phyloP scores from a whole-genome alignment of 805 yeast genomes.

The Zygoascus biomembranicola region DNA sequence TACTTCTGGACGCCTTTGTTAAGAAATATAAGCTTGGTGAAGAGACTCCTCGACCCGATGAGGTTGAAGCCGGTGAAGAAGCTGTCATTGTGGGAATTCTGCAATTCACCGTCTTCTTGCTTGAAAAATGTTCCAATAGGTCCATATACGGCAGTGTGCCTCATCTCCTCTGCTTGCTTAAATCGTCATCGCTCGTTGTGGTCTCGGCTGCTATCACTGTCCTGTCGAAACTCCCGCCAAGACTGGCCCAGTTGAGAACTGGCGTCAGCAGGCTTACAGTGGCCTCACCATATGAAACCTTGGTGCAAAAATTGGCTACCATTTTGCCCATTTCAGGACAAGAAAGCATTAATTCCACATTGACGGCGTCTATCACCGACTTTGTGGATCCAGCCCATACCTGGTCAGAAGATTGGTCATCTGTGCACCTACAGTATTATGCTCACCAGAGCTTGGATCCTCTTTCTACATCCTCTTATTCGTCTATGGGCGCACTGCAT shows the following conservation, averaged over 20 bases:
- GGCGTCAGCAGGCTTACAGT: conserved; percentile 39
- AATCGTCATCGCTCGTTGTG: conserved; percentile 51
- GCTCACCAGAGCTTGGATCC: conserved; percentile 2
- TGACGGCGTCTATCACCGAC: conserved; percentile 17
- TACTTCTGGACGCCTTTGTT: conserved; percentile 46
- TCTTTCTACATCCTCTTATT: not conserved
- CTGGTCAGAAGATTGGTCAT: conserved; percentile 20
- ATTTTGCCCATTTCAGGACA: conserved; percentile 36
- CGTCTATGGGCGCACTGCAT: not conserved
- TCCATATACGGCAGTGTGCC: conserved; percentile 61
- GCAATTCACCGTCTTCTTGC: conserved; percentile 50
- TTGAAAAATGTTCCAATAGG: conserved; percentile 63
- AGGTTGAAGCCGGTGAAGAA: conserved; percentile 41
- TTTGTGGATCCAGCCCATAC: conserved; percentile 16
- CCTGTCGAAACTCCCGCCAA: conserved; percentile 50
- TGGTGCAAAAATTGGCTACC: conserved; percentile 46
- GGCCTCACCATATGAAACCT: conserved; percentile 29
- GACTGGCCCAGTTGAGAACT: conserved; percentile 42
- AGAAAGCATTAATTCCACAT: conserved; percentile 20
- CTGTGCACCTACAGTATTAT: conserved; percentile 23
- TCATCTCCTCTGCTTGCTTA: conserved; percentile 48
- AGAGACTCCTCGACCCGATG: conserved; percentile 39
- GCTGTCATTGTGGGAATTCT: conserved; percentile 43
- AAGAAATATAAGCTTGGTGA: conserved; percentile 44
- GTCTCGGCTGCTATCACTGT: conserved; percentile 54